Conservation (phyloP, 164 flowering plant genomes). For the Aristolochia contorta region DNA sequence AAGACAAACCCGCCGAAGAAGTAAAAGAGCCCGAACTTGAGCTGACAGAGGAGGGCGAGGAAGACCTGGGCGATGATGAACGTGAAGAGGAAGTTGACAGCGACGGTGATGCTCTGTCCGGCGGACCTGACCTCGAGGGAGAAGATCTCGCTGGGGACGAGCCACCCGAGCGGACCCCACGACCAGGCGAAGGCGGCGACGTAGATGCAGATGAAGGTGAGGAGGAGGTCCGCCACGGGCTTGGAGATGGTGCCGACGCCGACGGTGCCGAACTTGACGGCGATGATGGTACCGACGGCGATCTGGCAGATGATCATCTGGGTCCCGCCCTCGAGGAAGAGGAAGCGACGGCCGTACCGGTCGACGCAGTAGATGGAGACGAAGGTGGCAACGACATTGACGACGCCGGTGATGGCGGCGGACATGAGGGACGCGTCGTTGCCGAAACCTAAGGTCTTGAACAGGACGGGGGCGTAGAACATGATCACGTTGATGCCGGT, state of each 20-base stretch:
- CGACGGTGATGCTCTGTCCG: conserved; percentile 12
- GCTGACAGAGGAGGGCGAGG: conserved; percentile 11
- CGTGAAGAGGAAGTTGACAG: conserved; percentile 11
- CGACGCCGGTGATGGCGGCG: conserved; percentile 11
- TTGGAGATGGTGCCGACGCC: conserved; percentile 4
- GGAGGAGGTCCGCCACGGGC: neutral
- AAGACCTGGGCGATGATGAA: conserved; percentile 13
- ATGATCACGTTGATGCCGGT: conserved; percentile 14
- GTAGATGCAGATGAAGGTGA: conserved; percentile 6
- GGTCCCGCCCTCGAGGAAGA: conserved; percentile 10
- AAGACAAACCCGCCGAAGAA: conserved; percentile 9
- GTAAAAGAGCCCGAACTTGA: conserved; percentile 14
- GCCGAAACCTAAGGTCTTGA: conserved; percentile 15
- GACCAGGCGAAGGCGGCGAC: conserved; percentile 16
- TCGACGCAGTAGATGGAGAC: conserved; percentile 9
- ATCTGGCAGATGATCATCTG: conserved; percentile 13
- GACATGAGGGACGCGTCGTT: conserved; percentile 11
- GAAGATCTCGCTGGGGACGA: conserved; percentile 14
- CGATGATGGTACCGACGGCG: conserved; percentile 3
- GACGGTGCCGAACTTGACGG: neutral
- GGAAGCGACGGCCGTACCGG: neutral
- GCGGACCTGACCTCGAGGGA: conserved; percentile 16
- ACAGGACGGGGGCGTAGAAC: conserved; percentile 16
- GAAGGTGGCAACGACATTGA: conserved; percentile 10
- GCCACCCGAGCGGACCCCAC: conserved; percentile 15